A percentile compares a stretch with the other conserved stretches of the same genome.
Evolutionary conservation across 768 basidiomycete genomes (phyloP).

Genomic region (Coprinellus aureogranulatus): DNA sequence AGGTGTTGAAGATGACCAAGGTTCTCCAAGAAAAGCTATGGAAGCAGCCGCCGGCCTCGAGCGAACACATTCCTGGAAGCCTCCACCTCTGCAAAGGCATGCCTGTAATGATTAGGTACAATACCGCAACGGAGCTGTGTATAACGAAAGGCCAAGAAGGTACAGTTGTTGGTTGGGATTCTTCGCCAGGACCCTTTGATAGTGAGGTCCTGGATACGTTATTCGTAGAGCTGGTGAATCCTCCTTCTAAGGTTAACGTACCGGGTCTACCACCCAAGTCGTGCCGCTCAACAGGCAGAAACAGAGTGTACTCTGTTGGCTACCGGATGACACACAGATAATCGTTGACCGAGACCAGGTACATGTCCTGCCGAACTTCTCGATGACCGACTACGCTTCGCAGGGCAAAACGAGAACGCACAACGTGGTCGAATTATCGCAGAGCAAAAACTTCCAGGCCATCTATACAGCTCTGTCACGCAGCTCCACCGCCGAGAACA

Average conservation of each 20-base stretch:
- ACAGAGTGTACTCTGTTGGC: too few species aligned
- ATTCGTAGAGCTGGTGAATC: too few species aligned
- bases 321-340: constrained; percentile 13
- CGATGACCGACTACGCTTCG: constrained; percentile 34
- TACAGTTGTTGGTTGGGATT: constrained; percentile 24
- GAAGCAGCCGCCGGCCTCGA: constrained; percentile 13
- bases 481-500: constrained; percentile 23
- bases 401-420: constrained; percentile 27
- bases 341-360: constrained; percentile 23
- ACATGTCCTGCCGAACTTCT: constrained; percentile 25
- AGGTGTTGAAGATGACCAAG: not conserved
- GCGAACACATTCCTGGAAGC: constrained; percentile 23
- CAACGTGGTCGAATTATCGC: constrained; percentile 28
- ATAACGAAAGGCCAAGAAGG: constrained; percentile 36
- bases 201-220: too few species aligned
- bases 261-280: too few species aligned
- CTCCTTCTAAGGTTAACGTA: too few species aligned
- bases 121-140: constrained; percentile 31
- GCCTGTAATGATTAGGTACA: constrained; percentile 32
- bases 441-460: constrained; percentile 19
- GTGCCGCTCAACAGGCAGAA: too few species aligned
- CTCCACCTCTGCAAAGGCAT: constrained; percentile 28
- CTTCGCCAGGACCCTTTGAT: constrained; percentile 1
- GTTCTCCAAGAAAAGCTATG: constrained; percentile 1
- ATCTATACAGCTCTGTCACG: constrained; percentile 30